Evolutionary conservation across 2,329 filamentous ascomycete genomes (phyloP), one percentile per base, ranked within the genome.

Genomic region (Ophiostoma pallidulum): DNA sequence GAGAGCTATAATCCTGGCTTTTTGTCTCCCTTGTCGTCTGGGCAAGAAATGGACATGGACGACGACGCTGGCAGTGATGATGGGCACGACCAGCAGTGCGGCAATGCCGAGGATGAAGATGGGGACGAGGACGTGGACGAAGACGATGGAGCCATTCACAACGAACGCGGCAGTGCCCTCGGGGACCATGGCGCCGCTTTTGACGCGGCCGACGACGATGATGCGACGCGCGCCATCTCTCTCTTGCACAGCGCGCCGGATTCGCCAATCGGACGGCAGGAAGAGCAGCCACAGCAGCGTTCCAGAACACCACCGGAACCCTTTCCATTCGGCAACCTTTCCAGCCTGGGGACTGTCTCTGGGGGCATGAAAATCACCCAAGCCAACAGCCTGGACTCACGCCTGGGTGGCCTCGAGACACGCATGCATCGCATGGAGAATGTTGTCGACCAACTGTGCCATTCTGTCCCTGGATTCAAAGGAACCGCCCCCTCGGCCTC

Each of bases 291-390:
- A 8, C 22, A 41, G 32, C 41, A 46, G 26, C 32, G 22, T 14
- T 22, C n/a, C 0, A 42, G 32, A 36, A 14, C 31, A 14, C 41
- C 36, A 8, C 66, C 68, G 3, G 69, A 76, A 47, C 72, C 76
- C 0, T 80, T 80, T 54, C 67, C 71, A 49, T 80, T 80, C 57
- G 72, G 70, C 4, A 64, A 71, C 31, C 29, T 41, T n/a, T 33
- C 37, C 7, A 20, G 20, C 10, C 22, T 50, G 9, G 45, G 42
- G 3, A 18, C 41, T 3, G 19, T 13, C 1, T 59, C 62, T 24
- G 20, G 36, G 9, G 61, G 64, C 18, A 75, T 77, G 73, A 78
- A 74, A 56, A 78, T 78, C 50, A 78, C 75, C 2, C 68, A 77
- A 53, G 72, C 71, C 14, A 70, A 69, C 10, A 73, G 66, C 53